Evolutionary conservation across 805 yeast genomes (phyloP).

Genomic region (Torulaspora indica): DNA sequence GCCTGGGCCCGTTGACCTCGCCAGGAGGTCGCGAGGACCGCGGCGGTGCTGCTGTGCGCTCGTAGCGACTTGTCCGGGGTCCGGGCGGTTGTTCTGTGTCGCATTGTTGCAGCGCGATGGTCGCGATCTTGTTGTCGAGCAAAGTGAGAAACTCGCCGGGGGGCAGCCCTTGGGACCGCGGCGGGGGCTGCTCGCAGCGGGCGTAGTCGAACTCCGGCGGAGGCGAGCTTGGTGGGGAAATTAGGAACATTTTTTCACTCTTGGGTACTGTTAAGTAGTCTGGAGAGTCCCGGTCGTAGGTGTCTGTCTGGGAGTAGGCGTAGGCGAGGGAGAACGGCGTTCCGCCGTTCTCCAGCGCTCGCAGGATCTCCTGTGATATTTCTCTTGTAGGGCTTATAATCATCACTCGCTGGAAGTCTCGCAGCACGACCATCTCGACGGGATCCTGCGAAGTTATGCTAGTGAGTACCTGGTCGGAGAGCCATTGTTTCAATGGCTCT

Average conservation of each 20-base stretch:
- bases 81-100: background rate
- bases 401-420: conserved; percentile 23
- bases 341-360: background rate
- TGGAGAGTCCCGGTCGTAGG: conserved; percentile 6
- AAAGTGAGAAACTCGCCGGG: conserved; percentile 15
- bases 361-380: conserved; percentile 3
- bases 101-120: conserved; percentile 25
- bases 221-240: conserved; percentile 43
- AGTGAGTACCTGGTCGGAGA: conserved; percentile 16
- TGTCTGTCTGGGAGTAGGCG: conserved; percentile 19
- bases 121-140: conserved; percentile 19
- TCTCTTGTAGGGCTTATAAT: conserved; percentile 20
- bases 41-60: conserved; percentile 37
- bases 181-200: conserved; percentile 38
- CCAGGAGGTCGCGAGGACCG: conserved; percentile 4
- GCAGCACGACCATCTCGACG: conserved; percentile 24
- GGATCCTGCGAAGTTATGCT: conserved; percentile 19
- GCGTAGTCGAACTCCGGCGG: conserved; percentile 41
- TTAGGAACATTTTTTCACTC: conserved; percentile 35
- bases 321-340: conserved; percentile 4
- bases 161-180: conserved; percentile 11
- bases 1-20: background rate
- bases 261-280: conserved; percentile 35
- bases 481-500: conserved; percentile 20
- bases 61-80: conserved; percentile 18